Evolutionary conservation across 2,329 filamentous ascomycete genomes (phyloP).

Genomic region (Sodiomyces alkalinus): DNA sequence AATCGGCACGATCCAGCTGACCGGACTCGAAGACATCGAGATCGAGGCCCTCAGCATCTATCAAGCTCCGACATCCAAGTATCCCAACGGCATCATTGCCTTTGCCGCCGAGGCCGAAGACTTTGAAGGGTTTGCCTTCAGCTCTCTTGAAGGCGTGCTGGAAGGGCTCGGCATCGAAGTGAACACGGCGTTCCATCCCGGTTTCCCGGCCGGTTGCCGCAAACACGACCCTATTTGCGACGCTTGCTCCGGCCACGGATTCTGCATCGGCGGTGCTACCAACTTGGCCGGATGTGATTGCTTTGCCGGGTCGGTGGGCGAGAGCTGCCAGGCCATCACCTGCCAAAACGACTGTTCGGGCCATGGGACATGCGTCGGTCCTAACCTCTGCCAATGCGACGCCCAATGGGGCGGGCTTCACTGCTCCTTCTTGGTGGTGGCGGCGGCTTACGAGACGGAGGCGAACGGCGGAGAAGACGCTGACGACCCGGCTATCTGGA

Average conservation of each 20-base stretch:
- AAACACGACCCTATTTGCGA: constrained; percentile 15
- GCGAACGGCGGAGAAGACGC: constrained; percentile 27
- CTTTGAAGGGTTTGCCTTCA: constrained; percentile 22
- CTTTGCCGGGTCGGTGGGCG: constrained; percentile 25
- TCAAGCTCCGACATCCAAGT: constrained; percentile 18
- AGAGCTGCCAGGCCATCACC: constrained; percentile 17
- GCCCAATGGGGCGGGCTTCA: constrained; percentile 27
- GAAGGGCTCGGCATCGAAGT: constrained; percentile 15
- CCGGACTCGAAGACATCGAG: constrained; percentile 24
- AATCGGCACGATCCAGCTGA: constrained; percentile 20
- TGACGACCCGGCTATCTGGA: constrained; percentile 33
- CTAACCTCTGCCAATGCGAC: constrained; percentile 24
- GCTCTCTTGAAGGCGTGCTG: constrained; percentile 20
- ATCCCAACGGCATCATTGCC: constrained; percentile 21
- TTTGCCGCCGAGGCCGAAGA: constrained; percentile 25
- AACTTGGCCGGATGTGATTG: constrained; percentile 26
- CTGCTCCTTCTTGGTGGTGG: constrained; percentile 27
- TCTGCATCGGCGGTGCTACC: constrained; percentile 13
- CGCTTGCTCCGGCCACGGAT: constrained; percentile 22
- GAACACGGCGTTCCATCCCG: constrained; percentile 24
- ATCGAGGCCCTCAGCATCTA: constrained; percentile 24
- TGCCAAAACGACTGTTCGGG: constrained; percentile 25
- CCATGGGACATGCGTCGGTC: constrained; percentile 23
- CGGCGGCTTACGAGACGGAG: constrained; percentile 25
- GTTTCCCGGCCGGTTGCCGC: constrained; percentile 10